Evolutionary conservation across 2,329 filamentous ascomycete genomes (phyloP), one percentile per base, ranked within the genome.

Genomic region (Cadophora gregata): DNA sequence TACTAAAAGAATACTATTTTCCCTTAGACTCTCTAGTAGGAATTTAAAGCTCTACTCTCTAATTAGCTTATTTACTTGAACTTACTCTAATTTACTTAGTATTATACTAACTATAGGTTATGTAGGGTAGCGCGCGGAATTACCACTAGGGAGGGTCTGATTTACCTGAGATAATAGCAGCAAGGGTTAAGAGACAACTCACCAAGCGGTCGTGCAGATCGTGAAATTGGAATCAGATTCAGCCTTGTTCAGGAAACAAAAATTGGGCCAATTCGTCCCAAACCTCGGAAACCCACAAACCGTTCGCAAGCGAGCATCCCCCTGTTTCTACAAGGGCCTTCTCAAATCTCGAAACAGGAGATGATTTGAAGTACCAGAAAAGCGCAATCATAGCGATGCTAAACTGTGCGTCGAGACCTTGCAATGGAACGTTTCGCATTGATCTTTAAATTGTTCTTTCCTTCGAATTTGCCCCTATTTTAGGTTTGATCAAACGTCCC

Each of bases 241-340:
- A 47, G 58, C 58, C 38, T 47, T 60, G 10, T 47, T 60, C 33
- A 9, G 51, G 42, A 45, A 60, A 29, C 58, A 27, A 48, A 60
- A 60, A 48, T 60, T 31, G 36, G 58, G 19, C 14, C 38, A 29
- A 8, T 19, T 47, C 24, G 38, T 45, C 42, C 36, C 58, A 45
- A 59, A 24, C 38, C 19, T 29, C 56, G 36, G 36, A 25, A 29
- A 45, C 19, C 27, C 38, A 59, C 9, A 45, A 59, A 45, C 27
- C 58, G 58, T 47, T 60, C 42, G 12, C 24, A 60, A 45, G 58
- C 56, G 56, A 59, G 56, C 10, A 24, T 31, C 12, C 19, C 8
- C 21, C 19, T 36, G 12, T 24, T 21, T 14, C 12, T 24, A 16
- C 53, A 36, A 29, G 53, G 29, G 19, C 27, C 27, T n/a, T 36